Conservation (phyloP, 1,284 basidiomycete species). For the Puccinia brachypodii region DNA sequence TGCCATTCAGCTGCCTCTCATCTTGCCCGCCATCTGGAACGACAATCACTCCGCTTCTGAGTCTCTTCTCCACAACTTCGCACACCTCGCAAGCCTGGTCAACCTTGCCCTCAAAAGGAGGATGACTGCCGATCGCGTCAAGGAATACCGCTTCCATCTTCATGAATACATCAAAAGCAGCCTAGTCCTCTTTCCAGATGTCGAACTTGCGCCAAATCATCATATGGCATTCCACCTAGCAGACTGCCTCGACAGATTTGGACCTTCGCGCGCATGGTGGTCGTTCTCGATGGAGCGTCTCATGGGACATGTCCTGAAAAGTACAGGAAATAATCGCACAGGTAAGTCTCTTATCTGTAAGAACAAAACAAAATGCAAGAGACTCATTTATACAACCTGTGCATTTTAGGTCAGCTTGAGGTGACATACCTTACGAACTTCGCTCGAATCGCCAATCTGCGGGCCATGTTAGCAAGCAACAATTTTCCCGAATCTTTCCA, state of each 20-base stretch:
- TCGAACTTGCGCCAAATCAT: conserved; percentile 7
- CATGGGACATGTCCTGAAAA: neutral
- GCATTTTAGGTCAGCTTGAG: conserved; percentile 30
- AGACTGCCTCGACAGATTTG: conserved; percentile 17
- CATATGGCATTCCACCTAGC: conserved; percentile 32
- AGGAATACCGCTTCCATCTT: neutral
- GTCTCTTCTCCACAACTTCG: conserved; percentile 25
- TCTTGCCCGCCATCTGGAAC: neutral
- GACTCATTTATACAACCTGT: no score
- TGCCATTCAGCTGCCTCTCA: conserved; percentile 44
- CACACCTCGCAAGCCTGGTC: neutral
- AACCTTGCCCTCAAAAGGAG: conserved; percentile 13
- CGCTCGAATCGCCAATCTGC: neutral
- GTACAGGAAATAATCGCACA: neutral
- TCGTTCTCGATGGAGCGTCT: conserved; percentile 17
- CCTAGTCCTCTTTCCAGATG: neutral
- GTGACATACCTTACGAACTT: conserved; percentile 13
- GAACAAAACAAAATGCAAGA: no score
- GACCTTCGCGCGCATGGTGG: conserved; percentile 15
- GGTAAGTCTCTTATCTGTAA: neutral
- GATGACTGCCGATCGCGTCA: neutral
- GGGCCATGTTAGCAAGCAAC: neutral
- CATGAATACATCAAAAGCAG: neutral
- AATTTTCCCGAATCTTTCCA: neutral
- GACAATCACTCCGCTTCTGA: neutral